Evolutionary conservation across 495 filamentous ascomycete genomes (phyloP).

Genomic region (Barbatosphaeria neglecta): DNA sequence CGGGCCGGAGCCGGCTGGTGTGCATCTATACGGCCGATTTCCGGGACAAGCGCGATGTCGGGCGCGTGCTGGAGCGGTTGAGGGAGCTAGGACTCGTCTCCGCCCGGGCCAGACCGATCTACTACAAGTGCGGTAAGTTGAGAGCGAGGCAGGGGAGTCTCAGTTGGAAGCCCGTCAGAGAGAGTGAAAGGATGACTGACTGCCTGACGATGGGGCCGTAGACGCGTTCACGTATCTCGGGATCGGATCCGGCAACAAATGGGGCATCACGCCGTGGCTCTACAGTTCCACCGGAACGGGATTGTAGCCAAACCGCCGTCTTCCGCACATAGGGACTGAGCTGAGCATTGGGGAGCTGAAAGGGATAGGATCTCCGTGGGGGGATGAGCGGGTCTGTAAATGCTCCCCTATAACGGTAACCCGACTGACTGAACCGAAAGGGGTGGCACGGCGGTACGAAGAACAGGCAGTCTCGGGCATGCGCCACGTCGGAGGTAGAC

Average conservation of each 20-base stretch:
- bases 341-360: no score
- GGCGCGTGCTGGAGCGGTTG: slow-evolving; percentile 49
- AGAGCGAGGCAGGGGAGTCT: no score
- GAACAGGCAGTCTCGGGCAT: no score
- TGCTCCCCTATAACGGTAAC: no score
- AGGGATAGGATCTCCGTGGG: no score
- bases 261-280: slow-evolving; percentile 51
- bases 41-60: slow-evolving; percentile 53
- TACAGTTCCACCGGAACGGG: slow-evolving; percentile 35
- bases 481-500: no score
- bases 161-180: no score
- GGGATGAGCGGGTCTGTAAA: no score
- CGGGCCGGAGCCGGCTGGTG: slow-evolving; percentile 43
- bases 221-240: slow-evolving; percentile 68
- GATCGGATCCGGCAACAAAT: slow-evolving; percentile 54
- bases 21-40: slow-evolving; percentile 73
- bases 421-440: no score
- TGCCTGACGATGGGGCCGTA: slow-evolving; percentile 7
- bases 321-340: no score
- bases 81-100: slow-evolving; percentile 47
- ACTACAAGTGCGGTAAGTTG: slow-evolving; percentile 58
- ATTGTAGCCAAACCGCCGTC: no score
- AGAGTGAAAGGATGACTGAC: neutral
- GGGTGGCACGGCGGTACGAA: no score
- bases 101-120: slow-evolving; percentile 40